Percentiles rank a stretch among this genome's conserved stretches.
phyloP scores from a whole-genome alignment of 2,329 filamentous ascomycete species.

The Lecanicillium sp. region DNA sequence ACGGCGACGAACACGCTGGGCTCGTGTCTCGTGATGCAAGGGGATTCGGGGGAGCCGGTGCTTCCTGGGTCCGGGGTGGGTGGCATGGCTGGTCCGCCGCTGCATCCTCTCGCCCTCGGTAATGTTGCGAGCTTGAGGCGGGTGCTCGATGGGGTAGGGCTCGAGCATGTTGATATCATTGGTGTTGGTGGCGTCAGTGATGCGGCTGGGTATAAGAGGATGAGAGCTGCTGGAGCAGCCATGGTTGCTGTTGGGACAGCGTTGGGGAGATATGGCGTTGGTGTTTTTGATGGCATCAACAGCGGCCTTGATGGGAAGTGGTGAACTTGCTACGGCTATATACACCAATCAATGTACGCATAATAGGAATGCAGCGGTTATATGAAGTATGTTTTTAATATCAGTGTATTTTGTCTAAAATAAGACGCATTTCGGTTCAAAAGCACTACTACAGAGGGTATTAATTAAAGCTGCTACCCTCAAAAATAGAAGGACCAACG shows the following conservation, averaged over 20 bases:
- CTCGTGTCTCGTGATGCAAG: conserved; percentile 46
- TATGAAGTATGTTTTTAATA: no score
- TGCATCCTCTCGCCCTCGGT: conserved; percentile 67
- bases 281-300: conserved; percentile 54
- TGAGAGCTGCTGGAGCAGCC: conserved; percentile 57
- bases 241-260: conserved; percentile 65
- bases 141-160: conserved; percentile 43
- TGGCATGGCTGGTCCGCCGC: conserved; percentile 62
- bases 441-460: no score
- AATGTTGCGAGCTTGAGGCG: conserved; percentile 63
- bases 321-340: no score
- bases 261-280: conserved; percentile 54
- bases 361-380: no score
- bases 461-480: no score
- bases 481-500: no score
- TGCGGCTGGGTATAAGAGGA: conserved; percentile 52
- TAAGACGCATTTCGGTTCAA: no score
- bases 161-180: conserved; percentile 55
- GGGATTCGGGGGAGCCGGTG: conserved; percentile 23
- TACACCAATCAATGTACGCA: no score
- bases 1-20: conserved; percentile 36
- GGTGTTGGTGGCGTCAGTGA: conserved; percentile 69
- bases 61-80: conserved; percentile 54
- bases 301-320: conserved; percentile 10
- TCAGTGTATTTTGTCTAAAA: no score